Conservation (phyloP, 768 basidiomycete species). For the Collybia mongolica region DNA sequence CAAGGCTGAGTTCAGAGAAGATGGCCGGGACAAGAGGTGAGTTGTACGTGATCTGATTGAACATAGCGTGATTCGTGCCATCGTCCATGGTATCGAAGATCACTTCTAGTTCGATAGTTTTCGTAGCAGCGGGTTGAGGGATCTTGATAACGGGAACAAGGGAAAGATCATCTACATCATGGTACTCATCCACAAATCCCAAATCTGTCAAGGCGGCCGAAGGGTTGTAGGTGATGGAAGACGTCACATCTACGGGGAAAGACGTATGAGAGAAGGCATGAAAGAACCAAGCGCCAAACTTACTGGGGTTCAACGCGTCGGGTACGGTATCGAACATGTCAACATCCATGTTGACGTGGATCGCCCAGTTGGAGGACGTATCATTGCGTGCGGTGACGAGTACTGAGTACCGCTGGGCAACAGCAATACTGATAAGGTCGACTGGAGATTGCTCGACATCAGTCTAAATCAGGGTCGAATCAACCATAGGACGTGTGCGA, state of each 20-base stretch:
- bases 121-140: constrained; percentile 49
- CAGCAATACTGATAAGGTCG: constrained; percentile 71
- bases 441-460: constrained; percentile 76
- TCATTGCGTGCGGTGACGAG: constrained; percentile 91
- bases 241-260: constrained; percentile 63
- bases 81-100: constrained; percentile 83
- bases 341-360: constrained; percentile 90
- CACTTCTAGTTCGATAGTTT: constrained; percentile 68
- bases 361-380: constrained; percentile 78
- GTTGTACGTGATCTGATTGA: constrained; percentile 71
- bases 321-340: constrained; percentile 89
- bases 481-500: not conserved
- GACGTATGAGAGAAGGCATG: not conserved
- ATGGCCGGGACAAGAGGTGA: constrained; percentile 71
- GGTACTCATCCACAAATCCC: constrained; percentile 55
- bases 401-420: constrained; percentile 92
- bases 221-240: constrained; percentile 74
- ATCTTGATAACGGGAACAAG: constrained; percentile 62
- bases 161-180: constrained; percentile 61
- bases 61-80: constrained; percentile 82
- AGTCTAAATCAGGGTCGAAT: constrained; percentile 38
- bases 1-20: constrained; percentile 76
- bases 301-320: constrained; percentile 69
- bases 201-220: constrained; percentile 50
- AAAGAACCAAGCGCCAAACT: constrained; percentile 19